phyloP scores from a whole-genome alignment of 2,329 filamentous ascomycete species.

The Pseudogymnoascus sp. region DNA sequence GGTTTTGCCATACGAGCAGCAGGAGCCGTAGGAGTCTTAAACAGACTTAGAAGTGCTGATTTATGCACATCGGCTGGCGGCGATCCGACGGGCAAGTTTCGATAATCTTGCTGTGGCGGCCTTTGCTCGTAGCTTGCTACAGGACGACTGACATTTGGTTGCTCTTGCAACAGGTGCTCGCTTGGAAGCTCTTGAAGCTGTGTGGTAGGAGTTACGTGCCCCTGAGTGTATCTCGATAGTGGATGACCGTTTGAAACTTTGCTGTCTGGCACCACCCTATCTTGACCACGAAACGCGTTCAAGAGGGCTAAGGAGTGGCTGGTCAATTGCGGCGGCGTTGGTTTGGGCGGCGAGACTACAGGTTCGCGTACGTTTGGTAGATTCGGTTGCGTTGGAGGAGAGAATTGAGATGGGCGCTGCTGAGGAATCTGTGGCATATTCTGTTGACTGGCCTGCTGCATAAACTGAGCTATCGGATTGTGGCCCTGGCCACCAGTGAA shows the following conservation, averaged over 20 bases:
- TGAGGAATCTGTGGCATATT: constrained; percentile 10
- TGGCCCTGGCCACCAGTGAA: constrained; percentile 36
- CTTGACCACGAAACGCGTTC: constrained; percentile 37
- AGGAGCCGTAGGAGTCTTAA: constrained; percentile 25
- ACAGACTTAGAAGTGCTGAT: constrained; percentile 25
- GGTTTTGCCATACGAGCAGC: constrained; percentile 17
- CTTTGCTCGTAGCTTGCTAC: constrained; percentile 14
- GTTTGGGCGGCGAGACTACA: constrained; percentile 22
- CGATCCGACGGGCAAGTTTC: constrained; percentile 16
- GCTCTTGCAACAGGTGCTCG: neutral
- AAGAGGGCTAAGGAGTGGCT: constrained; percentile 40
- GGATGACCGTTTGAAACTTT: constrained; percentile 16
- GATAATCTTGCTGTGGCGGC: constrained; percentile 13
- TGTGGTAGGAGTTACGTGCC: constrained; percentile 6
- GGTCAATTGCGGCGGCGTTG: constrained; percentile 30
- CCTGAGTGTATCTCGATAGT: constrained; percentile 16
- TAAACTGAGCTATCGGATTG: constrained; percentile 25
- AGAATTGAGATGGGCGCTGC: constrained; percentile 6
- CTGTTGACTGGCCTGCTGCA: constrained; percentile 17
- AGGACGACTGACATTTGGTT: constrained; percentile 4
- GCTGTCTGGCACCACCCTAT: constrained; percentile 16
- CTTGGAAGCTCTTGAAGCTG: constrained; percentile 24
- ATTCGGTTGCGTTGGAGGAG: constrained; percentile 19
- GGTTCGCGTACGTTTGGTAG: constrained; percentile 24
- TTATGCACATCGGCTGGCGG: constrained; percentile 24